These are phyloP conservation scores for Torulaspora globosa DNA, from an alignment of 1,139 yeast species.

Conservation along the genomic window DNA sequence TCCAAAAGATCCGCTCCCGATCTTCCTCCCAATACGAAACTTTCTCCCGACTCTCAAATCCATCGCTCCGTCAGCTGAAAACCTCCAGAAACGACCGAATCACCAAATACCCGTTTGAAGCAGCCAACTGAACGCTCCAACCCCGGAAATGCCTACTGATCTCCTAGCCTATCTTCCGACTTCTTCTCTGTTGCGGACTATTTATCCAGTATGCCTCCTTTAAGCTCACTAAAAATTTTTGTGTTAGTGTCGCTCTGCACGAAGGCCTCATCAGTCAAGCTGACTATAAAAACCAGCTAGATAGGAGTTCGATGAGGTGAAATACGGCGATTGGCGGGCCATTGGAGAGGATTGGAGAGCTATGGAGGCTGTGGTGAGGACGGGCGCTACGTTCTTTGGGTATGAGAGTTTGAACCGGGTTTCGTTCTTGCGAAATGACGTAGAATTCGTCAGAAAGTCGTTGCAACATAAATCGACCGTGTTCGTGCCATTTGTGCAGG, in stretches of 20 bases:
- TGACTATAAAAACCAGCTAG: background rate
- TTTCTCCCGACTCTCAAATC: slow-evolving; percentile 94
- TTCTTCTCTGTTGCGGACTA: background rate
- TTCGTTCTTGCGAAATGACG: slow-evolving; percentile 69
- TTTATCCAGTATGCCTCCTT: background rate
- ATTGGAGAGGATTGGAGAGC: background rate
- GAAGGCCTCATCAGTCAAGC: background rate
- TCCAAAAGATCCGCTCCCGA: slow-evolving; percentile 97
- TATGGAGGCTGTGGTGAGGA: slow-evolving; percentile 6
- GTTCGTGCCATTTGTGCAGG: slow-evolving; percentile 50
- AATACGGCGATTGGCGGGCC: background rate
- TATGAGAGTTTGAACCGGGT: slow-evolving; percentile 69
- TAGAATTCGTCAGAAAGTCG: slow-evolving; percentile 54
- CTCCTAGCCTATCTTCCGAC: background rate
- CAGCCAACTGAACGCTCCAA: background rate
- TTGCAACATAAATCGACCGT: slow-evolving; percentile 50
- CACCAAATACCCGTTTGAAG: background rate
- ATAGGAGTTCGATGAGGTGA: background rate
- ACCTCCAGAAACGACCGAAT: background rate
- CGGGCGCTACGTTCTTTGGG: slow-evolving; percentile 41
- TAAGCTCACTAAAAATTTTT: slow-evolving; percentile 6
- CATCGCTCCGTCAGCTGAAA: slow-evolving; percentile 24
- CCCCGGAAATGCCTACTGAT: background rate
- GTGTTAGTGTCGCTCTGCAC: slow-evolving; percentile 1
- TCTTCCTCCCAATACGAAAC: slow-evolving; percentile 91